Evolutionary conservation across 2,329 filamentous ascomycete genomes (phyloP).

Genomic region (Aspergillus transmontanensis): DNA sequence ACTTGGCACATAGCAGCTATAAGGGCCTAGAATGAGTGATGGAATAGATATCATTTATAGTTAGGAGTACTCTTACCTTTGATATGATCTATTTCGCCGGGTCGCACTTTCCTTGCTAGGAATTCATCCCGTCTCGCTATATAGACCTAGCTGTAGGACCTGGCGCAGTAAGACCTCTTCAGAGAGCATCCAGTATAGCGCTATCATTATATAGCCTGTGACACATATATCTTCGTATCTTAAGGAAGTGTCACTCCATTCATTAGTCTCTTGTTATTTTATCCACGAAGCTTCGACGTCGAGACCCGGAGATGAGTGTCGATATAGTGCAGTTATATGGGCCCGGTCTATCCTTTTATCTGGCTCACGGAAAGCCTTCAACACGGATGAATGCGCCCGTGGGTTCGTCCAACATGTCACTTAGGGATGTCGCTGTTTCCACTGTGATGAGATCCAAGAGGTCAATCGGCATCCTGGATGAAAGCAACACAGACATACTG

Average conservation of each 20-base stretch:
- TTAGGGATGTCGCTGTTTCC: constrained; percentile 14
- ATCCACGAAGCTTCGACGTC: background rate
- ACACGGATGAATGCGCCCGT: background rate
- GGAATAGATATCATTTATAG: background rate
- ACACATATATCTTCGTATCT: constrained; percentile 16
- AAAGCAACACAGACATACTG: background rate
- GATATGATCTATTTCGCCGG: background rate
- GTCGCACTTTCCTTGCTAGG: background rate
- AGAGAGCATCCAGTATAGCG: background rate
- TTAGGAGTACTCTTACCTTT: background rate
- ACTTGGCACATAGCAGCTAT: background rate
- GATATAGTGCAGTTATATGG: constrained; percentile 20
- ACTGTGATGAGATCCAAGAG: background rate
- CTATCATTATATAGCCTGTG: constrained; percentile 17
- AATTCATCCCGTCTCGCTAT: background rate
- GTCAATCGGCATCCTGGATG: background rate
- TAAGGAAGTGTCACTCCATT: constrained; percentile 9
- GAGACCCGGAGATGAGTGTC: constrained; percentile 15
- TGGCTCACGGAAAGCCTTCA: constrained; percentile 7
- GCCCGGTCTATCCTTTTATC: constrained; percentile 27
- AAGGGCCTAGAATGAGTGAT: background rate
- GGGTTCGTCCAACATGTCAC: constrained; percentile 5
- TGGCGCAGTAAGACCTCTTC: background rate
- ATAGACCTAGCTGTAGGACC: background rate
- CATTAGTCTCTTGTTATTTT: constrained; percentile 11